These are phyloP conservation scores for Chaetoceros muelleri DNA, from an alignment of 108 stramenopile genomes.

Conservation along the genomic window DNA sequence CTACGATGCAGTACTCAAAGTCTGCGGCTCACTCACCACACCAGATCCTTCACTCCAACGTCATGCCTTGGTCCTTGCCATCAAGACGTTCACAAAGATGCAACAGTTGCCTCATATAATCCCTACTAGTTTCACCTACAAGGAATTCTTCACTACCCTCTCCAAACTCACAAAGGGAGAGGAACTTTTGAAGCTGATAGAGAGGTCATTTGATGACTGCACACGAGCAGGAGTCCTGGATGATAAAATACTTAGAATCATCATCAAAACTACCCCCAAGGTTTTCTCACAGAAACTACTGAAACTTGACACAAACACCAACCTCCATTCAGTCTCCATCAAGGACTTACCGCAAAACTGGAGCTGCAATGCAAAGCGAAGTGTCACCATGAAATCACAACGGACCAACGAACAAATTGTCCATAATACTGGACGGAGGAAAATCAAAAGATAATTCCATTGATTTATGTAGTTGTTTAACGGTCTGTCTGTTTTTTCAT, in stretches of 20 bases:
- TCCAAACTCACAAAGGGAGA: not conserved
- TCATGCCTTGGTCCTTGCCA: not conserved
- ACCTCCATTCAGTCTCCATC: not conserved
- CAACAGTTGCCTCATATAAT: not conserved
- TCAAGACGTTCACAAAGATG: not conserved
- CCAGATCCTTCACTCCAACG: not conserved
- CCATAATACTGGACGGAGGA: not conserved
- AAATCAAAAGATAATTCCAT: too few relatives aligned
- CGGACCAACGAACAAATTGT: not conserved
- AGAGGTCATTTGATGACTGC: not conserved
- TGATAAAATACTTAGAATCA: not conserved
- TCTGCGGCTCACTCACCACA: not conserved
- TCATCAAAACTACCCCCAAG: too few relatives aligned
- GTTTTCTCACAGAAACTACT: too few relatives aligned
- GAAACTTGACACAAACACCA: too few relatives aligned
- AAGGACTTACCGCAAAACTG: conserved; percentile 2
- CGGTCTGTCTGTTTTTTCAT: not conserved
- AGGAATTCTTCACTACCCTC: not conserved
- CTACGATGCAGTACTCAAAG: not conserved
- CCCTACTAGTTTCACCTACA: not conserved
- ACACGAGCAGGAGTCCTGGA: not conserved
- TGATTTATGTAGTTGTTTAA: too few relatives aligned
- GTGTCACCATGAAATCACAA: not conserved
- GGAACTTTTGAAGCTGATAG: not conserved
- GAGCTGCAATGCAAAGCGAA: conserved; percentile 2